These are phyloP conservation scores for Spergularia bocconei DNA, from an alignment of 148 eudicot genomes.

Conservation along the genomic window DNA sequence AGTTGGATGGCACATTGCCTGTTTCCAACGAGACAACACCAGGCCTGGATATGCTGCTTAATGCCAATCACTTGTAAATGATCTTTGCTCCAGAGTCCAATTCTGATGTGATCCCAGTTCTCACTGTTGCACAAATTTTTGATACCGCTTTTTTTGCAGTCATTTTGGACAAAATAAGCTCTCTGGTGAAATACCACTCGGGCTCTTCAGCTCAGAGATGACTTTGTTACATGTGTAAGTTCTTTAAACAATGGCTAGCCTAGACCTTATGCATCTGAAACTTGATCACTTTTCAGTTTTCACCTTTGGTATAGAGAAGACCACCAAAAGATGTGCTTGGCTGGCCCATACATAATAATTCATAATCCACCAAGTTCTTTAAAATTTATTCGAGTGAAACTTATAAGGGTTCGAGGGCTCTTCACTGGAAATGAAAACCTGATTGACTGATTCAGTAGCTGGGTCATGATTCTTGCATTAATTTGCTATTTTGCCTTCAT, in stretches of 20 bases:
- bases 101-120: background rate
- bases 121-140: background rate
- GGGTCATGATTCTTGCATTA: background rate
- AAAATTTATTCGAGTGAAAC: background rate
- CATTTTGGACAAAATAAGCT: slow-evolving; percentile 34
- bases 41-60: slow-evolving; percentile 65
- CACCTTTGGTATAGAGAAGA: background rate
- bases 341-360: background rate
- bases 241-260: background rate
- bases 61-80: slow-evolving; percentile 39
- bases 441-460: background rate
- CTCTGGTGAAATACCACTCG: slow-evolving; percentile 32
- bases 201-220: slow-evolving; percentile 36
- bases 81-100: slow-evolving; percentile 11
- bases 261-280: background rate
- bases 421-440: background rate
- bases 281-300: background rate
- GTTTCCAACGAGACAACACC: slow-evolving; percentile 48
- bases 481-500: background rate
- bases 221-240: slow-evolving; percentile 30
- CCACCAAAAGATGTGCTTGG: background rate
- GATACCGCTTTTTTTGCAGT: slow-evolving; percentile 19
- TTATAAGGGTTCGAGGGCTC: background rate
- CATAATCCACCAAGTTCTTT: background rate
- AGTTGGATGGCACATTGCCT: slow-evolving; percentile 56